Conservation (phyloP, 441 rosid species). For the Arabidopsis lyrata region DNA sequence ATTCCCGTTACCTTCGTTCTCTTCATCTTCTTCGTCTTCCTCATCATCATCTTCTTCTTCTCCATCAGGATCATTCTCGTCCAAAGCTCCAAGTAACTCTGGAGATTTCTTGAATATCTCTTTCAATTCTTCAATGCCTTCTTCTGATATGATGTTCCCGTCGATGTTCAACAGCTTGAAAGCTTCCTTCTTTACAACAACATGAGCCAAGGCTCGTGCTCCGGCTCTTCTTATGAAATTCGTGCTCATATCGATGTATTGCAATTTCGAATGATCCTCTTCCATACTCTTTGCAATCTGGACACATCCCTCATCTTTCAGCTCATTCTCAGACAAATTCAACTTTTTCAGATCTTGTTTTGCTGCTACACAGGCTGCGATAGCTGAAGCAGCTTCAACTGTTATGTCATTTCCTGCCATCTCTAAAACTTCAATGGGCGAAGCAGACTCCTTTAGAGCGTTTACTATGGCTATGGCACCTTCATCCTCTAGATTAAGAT, state of each 20-base stretch:
- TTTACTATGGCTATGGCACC: constrained; percentile 68
- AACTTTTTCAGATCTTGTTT: constrained; percentile 72
- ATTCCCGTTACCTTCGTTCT: constrained; percentile 41
- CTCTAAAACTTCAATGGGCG: constrained; percentile 74
- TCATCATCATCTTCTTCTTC: constrained; percentile 64
- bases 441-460: constrained; percentile 75
- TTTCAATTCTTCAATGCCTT: constrained; percentile 86
- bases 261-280: constrained; percentile 61
- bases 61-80: constrained; percentile 94
- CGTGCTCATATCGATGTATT: constrained; percentile 75
- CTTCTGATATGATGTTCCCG: constrained; percentile 84
- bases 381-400: constrained; percentile 60
- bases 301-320: constrained; percentile 84
- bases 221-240: constrained; percentile 75
- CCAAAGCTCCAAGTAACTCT: constrained; percentile 68
- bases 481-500: constrained; percentile 84
- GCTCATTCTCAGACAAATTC: constrained; percentile 90
- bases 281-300: constrained; percentile 72
- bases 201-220: constrained; percentile 69
- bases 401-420: constrained; percentile 96
- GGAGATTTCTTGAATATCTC: constrained; percentile 72
- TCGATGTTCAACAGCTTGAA: constrained; percentile 76
- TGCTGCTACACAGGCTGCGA: constrained; percentile 70
- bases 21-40: constrained; percentile 51
- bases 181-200: constrained; percentile 66